phyloP scores from a whole-genome alignment of 2,329 filamentous ascomycete species.

The Blastomyces parvus region DNA sequence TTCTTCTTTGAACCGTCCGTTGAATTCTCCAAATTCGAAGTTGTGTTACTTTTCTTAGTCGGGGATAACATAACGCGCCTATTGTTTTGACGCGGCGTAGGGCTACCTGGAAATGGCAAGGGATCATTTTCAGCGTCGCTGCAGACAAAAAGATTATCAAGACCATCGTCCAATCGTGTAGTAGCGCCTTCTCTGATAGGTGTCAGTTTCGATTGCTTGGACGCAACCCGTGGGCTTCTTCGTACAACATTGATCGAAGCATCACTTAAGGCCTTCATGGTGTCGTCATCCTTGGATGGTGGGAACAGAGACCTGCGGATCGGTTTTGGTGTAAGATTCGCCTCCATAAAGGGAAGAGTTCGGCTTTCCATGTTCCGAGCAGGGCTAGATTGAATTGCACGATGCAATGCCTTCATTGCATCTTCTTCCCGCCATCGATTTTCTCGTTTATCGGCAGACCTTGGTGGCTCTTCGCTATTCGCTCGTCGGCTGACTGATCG shows the following conservation, averaged over 20 bases:
- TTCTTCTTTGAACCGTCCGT: slow-evolving; percentile 19
- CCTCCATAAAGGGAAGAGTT: slow-evolving; percentile 35
- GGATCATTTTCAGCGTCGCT: slow-evolving; percentile 35
- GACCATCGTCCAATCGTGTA: slow-evolving; percentile 40
- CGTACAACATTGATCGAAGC: slow-evolving; percentile 42
- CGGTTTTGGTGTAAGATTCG: slow-evolving; percentile 48
- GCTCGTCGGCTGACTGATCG: slow-evolving; percentile 37
- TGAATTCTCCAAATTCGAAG: not conserved
- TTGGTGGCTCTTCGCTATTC: slow-evolving; percentile 40
- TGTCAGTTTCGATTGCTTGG: slow-evolving; percentile 30
- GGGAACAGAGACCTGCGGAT: slow-evolving; percentile 38
- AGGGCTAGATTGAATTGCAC: slow-evolving; percentile 54
- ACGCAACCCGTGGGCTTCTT: slow-evolving; percentile 31
- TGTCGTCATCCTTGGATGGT: slow-evolving; percentile 28
- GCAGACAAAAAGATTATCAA: slow-evolving; percentile 60
- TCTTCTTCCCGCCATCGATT: slow-evolving; percentile 31
- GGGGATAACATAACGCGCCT: slow-evolving; percentile 36
- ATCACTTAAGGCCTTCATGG: slow-evolving; percentile 30
- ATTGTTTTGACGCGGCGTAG: slow-evolving; percentile 45
- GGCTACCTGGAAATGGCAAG: slow-evolving; percentile 48
- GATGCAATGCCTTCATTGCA: slow-evolving; percentile 39
- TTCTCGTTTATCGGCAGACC: slow-evolving; percentile 26
- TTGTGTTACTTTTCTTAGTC: slow-evolving; percentile 21
- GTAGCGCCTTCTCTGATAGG: slow-evolving; percentile 51
- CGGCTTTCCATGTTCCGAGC: slow-evolving; percentile 42